Conservation (phyloP, 2,329 filamentous ascomycete species). For the Aureobasidium sp. region DNA sequence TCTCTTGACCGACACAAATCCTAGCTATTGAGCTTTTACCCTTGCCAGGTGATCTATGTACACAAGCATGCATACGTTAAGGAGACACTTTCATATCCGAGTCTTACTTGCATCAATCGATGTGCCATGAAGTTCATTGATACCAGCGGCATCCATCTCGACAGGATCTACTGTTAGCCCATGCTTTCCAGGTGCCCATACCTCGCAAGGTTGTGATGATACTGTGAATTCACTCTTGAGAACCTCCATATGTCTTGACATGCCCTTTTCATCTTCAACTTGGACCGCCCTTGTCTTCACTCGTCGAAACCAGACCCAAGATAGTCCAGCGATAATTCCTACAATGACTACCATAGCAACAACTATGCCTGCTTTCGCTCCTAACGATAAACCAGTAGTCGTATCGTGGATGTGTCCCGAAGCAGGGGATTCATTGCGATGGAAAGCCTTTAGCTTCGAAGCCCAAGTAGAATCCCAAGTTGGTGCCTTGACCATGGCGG, state of each 20-base stretch:
- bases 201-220: not conserved
- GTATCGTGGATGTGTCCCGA: not conserved
- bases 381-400: conserved; percentile 18
- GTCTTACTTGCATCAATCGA: not conserved
- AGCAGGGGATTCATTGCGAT: not conserved
- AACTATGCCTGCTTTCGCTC: conserved; percentile 31
- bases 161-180: not conserved
- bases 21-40: too few species aligned
- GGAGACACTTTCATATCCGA: not conserved
- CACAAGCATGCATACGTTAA: not conserved
- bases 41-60: not conserved
- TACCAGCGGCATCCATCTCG: not conserved
- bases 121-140: not conserved
- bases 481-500: conserved; percentile 8
- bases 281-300: not conserved
- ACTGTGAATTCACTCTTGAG: not conserved
- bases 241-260: not conserved
- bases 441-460: not conserved
- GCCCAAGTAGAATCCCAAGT: not conserved
- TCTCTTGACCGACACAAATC: too few species aligned
- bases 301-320: not conserved
- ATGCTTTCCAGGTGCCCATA: not conserved
- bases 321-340: not conserved
- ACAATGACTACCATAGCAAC: conserved; percentile 24
- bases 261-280: not conserved